These are phyloP conservation scores for Fraxinus platypoda DNA, from an alignment of 305 asterid species.

Conservation along the genomic window DNA sequence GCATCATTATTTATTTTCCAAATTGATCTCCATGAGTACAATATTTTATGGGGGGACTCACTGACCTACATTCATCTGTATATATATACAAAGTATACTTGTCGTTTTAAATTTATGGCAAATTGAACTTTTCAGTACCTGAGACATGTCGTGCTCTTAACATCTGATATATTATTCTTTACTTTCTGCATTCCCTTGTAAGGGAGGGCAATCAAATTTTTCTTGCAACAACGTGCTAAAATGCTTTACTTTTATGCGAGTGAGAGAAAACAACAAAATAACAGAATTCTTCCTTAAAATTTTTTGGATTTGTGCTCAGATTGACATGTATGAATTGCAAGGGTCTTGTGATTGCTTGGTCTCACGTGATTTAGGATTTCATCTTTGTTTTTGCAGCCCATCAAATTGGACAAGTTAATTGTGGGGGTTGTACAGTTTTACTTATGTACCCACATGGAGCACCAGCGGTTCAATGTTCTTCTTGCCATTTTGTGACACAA, in stretches of 20 bases:
- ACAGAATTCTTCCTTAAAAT: neutral
- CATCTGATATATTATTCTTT: neutral
- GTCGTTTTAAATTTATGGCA: neutral
- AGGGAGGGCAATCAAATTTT: neutral
- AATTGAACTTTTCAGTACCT: neutral
- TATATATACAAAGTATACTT: neutral
- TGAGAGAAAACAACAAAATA: neutral
- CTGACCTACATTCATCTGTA: neutral
- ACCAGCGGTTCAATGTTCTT: conserved; percentile 71
- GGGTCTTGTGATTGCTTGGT: neutral
- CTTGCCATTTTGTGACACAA: conserved; percentile 71
- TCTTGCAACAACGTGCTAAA: neutral
- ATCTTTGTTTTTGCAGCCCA: conserved; percentile 51
- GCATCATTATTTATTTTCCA: neutral
- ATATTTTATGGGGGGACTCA: neutral
- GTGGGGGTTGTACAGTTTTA: conserved; percentile 73
- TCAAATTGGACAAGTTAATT: conserved; percentile 84
- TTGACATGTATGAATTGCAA: neutral
- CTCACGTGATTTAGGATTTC: neutral
- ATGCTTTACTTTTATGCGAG: neutral
- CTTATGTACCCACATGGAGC: conserved; percentile 89
- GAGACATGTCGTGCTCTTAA: neutral
- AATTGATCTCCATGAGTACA: neutral
- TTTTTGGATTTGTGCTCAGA: neutral
- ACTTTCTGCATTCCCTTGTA: neutral